These are phyloP conservation scores for Abrus precatorius DNA, from an alignment of 306 rosid species.

Conservation along the genomic window DNA sequence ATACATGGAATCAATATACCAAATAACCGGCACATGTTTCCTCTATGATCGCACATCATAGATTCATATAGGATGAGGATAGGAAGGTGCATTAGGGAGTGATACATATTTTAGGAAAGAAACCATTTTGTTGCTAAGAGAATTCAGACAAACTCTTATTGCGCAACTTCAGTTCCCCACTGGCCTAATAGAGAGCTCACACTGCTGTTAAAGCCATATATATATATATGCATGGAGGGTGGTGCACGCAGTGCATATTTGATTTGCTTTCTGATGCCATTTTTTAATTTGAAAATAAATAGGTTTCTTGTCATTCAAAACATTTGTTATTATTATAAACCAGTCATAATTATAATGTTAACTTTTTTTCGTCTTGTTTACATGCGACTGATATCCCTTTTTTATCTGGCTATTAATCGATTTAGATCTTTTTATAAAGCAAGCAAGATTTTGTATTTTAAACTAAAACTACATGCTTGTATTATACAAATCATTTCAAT, in stretches of 20 bases:
- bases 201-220: constrained; percentile 46
- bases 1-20: background rate
- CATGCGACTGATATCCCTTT: background rate
- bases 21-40: background rate
- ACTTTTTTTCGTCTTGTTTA: background rate
- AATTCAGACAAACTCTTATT: constrained; percentile 31
- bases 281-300: too few relatives aligned
- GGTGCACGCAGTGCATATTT: too few relatives aligned
- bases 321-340: background rate
- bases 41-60: too few relatives aligned
- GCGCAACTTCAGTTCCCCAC: constrained; percentile 31
- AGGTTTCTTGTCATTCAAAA: too few relatives aligned
- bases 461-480: background rate
- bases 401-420: background rate
- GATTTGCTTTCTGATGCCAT: too few relatives aligned
- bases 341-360: background rate
- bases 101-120: constrained; percentile 34
- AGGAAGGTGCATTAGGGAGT: background rate
- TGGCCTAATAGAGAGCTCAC: constrained; percentile 41
- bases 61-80: background rate
- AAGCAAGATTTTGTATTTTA: background rate
- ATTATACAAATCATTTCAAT: background rate
- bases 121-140: constrained; percentile 40
- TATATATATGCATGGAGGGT: background rate
- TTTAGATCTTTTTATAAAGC: background rate